Evolutionary conservation across 2,329 filamentous ascomycete genomes (phyloP), one percentile per base, ranked within the genome.

Genomic region (Verticillium albo-atrum): DNA sequence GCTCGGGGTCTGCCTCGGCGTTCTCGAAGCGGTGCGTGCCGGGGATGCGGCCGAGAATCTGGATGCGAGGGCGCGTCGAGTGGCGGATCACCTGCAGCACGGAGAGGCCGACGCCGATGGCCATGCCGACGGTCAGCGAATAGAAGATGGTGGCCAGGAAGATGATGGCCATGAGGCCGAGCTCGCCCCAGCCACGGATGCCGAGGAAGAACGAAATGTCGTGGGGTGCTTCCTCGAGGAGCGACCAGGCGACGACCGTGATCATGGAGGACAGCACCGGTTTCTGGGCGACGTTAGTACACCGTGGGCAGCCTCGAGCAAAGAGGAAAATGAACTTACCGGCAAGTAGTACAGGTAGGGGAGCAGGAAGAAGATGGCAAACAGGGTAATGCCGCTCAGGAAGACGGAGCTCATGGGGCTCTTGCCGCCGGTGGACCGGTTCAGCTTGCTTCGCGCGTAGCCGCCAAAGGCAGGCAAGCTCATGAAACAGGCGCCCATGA

Each of bases 321-420:
- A 20, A 28, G 15, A 17, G 27, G 3, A 52, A 30, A 10, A 7
- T 2, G 17, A 6, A 82, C 91, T 75, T 77, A 95, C 91, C n/a
- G 95, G 95, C 54, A 99, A 83, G 71, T 92, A 98, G 77, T 96
- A 96, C 67, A 99, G 94, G 72, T 92, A 96, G 0, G 94, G 93
- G 28, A 98, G 77, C 53, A 98, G 78, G 69, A 92, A 95, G 47
- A 92, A 70, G 54, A 96, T 89, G 68, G 89, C 91, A 54, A 96
- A 75, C 25, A 97, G 77, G 0, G 94, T 91, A 67, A 98, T 90
- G 50, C 93, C 64, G 62, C 90, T 92, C 58, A 99, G 76, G 55
- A 98, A 86, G 37, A 99, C 85, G 63, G 91, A 96, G 75, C 90
- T 95, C 90, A 98, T 96, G 0, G 94, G 94, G 2, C 91, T 97